Base-by-base conservation (phyloP, 2,329 filamentous ascomycete genomes). In the Leptographium procerum region DNA sequence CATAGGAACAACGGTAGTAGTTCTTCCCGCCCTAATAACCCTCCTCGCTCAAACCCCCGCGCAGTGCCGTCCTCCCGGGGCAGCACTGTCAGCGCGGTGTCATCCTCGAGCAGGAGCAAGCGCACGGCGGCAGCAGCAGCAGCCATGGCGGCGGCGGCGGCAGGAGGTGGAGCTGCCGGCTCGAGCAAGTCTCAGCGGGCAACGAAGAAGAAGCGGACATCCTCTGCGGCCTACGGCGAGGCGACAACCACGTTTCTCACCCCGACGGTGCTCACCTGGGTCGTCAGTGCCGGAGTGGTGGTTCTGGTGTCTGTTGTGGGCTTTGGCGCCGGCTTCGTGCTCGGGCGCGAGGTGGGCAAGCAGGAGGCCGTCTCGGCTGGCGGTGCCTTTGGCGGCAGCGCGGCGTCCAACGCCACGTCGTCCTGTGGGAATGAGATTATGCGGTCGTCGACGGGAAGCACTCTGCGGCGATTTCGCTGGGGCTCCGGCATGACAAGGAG, bases 251-350 rank as follows among this genome's bases (percentile, higher is more conserved):
- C 69, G 9, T 66, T 77, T 40, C 75, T 85, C 56, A 83, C 78
- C 55, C 82, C 83, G 36, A 85, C 83, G 1, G 69, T 85, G 9
- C 68, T 86, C 55, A 83, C 83, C 0, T 86, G 83, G 81, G 81
- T 84, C 7, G 77, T 87, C 57, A 83, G 81, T 59, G 84, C 84
- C 9, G 84, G 85, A 22, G 84, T 87, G 1, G 81, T 87, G 1
- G 83, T 87, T 10, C 74, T 88, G 13, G 80, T 87, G 3, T 84
- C 81, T 9, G 84, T 86, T 1, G 83, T 87, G 36, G 84, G 84
- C 2, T 87, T 88, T 63, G 83, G 84, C 3, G 84, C 84, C 10
- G 84, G 85, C 13, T 65, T 61, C 26, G 83, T 86, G 28, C 83
- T 86, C 60, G 84, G 85, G 6, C 75, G 83, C 29, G 84, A 87